Evolutionary conservation across 176 grass and related monocot species (phyloP).

Genomic region (Oryza punctata): DNA sequence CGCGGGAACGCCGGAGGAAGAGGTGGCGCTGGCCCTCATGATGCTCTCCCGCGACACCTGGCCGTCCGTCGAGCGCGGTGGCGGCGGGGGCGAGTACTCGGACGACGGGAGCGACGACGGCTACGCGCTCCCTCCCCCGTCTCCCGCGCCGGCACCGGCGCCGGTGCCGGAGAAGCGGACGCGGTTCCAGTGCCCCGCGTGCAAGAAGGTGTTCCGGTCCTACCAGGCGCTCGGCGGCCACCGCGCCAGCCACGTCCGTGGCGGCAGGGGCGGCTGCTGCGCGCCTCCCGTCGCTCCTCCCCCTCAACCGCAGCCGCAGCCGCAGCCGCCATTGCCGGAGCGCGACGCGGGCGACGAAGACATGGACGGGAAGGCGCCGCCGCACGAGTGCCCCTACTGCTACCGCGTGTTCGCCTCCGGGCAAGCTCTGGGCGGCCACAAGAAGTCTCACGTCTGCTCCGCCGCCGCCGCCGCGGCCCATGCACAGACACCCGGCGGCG

Average conservation of each 20-base stretch:
- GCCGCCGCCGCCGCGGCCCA: constrained; percentile 26
- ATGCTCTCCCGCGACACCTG: constrained; percentile 72
- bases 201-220: constrained; percentile 72
- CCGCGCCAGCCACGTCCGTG: constrained; percentile 63
- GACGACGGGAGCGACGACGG: constrained; percentile 37
- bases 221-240: constrained; percentile 78
- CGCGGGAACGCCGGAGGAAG: constrained; percentile 53
- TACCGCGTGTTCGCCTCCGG: constrained; percentile 65
- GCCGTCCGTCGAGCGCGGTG: constrained; percentile 1
- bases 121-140: neutral
- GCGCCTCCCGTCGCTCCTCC: constrained; percentile 25
- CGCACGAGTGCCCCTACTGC: constrained; percentile 66
- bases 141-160: neutral
- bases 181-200: constrained; percentile 56
- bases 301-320: neutral
- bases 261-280: constrained; percentile 41
- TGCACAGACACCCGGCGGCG: constrained; percentile 16
- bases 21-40: constrained; percentile 67
- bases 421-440: constrained; percentile 82
- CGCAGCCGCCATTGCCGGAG: constrained; percentile 39
- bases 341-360: constrained; percentile 5
- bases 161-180: constrained; percentile 40
- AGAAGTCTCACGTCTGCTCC: constrained; percentile 55
- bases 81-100: constrained; percentile 13
- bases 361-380: constrained; percentile 33